Conservation (phyloP, 139 green algal genomes). For the Chlorella sp. region DNA sequence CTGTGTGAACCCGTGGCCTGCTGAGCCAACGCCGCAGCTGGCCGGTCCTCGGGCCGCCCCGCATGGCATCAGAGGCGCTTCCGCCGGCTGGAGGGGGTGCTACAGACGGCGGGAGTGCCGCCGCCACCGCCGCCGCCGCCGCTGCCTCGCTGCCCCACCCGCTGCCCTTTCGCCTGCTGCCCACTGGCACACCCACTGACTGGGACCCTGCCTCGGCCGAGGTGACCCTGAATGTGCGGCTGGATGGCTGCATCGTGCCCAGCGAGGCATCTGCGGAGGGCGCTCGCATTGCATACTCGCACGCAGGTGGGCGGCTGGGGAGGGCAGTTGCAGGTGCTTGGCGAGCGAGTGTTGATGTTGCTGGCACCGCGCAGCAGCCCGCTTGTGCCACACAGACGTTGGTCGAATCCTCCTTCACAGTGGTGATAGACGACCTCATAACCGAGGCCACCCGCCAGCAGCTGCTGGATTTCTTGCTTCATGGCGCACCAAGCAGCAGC, state of each 20-base stretch:
- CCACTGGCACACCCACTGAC: neutral
- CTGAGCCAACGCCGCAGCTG: too few species aligned
- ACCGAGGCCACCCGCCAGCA: constrained; percentile 43
- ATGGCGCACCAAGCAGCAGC: neutral
- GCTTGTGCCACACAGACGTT: too few species aligned
- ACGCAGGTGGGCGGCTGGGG: constrained; percentile 29
- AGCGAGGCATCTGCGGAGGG: constrained; percentile 18
- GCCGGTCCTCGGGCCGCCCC: too few species aligned
- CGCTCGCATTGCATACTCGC: constrained; percentile 55
- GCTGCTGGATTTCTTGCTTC: constrained; percentile 53
- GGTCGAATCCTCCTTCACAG: neutral
- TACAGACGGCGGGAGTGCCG: too few species aligned
- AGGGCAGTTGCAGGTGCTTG: too few species aligned
- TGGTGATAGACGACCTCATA: constrained; percentile 78
- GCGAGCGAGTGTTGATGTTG: too few species aligned
- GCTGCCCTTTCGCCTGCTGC: constrained; percentile 40
- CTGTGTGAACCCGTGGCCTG: too few species aligned
- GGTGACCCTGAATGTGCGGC: constrained; percentile 63
- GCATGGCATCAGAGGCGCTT: too few species aligned
- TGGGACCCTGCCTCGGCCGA: constrained; percentile 43
- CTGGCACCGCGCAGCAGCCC: too few species aligned
- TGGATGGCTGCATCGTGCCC: constrained; percentile 83
- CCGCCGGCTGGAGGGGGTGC: too few species aligned
- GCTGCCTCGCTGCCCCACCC: neutral
- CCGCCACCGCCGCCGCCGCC: too few species aligned